Evolutionary conservation across 768 basidiomycete genomes (phyloP).

Genomic region (Trametes maxima): DNA sequence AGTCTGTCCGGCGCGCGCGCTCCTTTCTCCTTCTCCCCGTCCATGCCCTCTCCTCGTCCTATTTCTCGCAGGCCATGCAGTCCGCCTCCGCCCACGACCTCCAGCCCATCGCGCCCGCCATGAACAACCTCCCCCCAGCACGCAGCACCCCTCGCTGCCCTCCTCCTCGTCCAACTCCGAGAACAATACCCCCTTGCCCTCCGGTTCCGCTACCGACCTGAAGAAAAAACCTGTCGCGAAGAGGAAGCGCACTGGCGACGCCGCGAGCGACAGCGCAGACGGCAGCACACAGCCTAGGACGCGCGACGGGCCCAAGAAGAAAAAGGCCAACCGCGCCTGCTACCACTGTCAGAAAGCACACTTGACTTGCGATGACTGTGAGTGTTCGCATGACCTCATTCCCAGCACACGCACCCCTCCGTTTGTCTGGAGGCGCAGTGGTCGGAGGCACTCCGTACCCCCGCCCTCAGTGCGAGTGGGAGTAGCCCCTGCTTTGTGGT

Average conservation of each 20-base stretch:
- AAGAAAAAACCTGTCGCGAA: constrained; percentile 51
- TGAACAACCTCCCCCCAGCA: constrained; percentile 19
- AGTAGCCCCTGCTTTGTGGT: too few relatives aligned
- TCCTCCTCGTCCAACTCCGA: constrained; percentile 30
- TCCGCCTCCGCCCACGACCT: constrained; percentile 8
- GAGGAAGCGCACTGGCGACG: constrained; percentile 64
- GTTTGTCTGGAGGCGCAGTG: neutral
- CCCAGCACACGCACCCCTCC: neutral
- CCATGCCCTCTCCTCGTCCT: neutral
- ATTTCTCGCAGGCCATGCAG: constrained; percentile 14
- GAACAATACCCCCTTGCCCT: constrained; percentile 27
- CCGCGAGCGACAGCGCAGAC: constrained; percentile 56
- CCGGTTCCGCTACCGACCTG: constrained; percentile 25
- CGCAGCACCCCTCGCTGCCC: constrained; percentile 26
- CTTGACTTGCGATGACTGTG: constrained; percentile 97
- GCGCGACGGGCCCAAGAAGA: constrained; percentile 84
- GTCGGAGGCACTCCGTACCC: neutral
- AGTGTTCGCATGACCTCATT: constrained; percentile 36
- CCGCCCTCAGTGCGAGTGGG: too few relatives aligned
- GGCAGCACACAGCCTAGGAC: constrained; percentile 51
- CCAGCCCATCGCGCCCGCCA: constrained; percentile 19
- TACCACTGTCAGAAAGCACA: constrained; percentile 97
- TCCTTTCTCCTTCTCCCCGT: constrained; percentile 9
- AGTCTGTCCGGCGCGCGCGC: neutral
- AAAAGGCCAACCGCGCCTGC: constrained; percentile 93